Evolutionary conservation across 2,329 filamentous ascomycete genomes (phyloP).

Genomic region (Pseudogymnoascus sp.): DNA sequence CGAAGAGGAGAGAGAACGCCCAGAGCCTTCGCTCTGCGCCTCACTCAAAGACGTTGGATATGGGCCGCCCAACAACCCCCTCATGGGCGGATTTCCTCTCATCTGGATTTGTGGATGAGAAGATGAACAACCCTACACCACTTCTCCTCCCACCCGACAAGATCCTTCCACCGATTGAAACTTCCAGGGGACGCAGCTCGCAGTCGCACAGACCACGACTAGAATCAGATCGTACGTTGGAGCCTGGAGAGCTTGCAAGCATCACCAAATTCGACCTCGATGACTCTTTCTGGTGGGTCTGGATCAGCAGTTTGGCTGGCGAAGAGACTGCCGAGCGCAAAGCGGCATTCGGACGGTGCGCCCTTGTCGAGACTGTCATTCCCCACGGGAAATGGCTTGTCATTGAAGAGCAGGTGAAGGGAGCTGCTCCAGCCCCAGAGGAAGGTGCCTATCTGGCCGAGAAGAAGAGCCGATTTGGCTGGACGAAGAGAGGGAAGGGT

Average conservation of each 20-base stretch:
- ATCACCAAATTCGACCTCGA: slow-evolving; percentile 81
- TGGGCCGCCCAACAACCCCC: slow-evolving; percentile 82
- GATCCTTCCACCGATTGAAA: slow-evolving; percentile 75
- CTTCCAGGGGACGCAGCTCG: slow-evolving; percentile 70
- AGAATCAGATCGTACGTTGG: slow-evolving; percentile 61
- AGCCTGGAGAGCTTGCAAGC: slow-evolving; percentile 90
- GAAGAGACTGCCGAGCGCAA: slow-evolving; percentile 84
- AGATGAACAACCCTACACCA: slow-evolving; percentile 54
- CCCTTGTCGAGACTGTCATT: slow-evolving; percentile 83
- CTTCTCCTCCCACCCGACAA: slow-evolving; percentile 87
- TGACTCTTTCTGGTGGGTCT: slow-evolving; percentile 99
- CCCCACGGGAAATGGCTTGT: slow-evolving; percentile 79
- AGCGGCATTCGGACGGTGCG: slow-evolving; percentile 87
- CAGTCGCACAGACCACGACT: slow-evolving; percentile 72
- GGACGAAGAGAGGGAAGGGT: slow-evolving; percentile 61
- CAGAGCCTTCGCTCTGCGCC: slow-evolving; percentile 58
- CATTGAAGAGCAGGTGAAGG: slow-evolving; percentile 93
- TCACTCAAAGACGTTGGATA: slow-evolving; percentile 56
- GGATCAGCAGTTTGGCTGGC: slow-evolving; percentile 91
- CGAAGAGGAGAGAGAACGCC: slow-evolving; percentile 31
- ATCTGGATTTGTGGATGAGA: slow-evolving; percentile 78
- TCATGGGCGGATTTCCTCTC: slow-evolving; percentile 78
- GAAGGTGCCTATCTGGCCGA: slow-evolving; percentile 86
- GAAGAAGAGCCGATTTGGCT: slow-evolving; percentile 92
- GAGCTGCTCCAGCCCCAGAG: slow-evolving; percentile 76